Evolutionary conservation across 768 basidiomycete genomes (phyloP).

Genomic region (Lactifluus pinguis): DNA sequence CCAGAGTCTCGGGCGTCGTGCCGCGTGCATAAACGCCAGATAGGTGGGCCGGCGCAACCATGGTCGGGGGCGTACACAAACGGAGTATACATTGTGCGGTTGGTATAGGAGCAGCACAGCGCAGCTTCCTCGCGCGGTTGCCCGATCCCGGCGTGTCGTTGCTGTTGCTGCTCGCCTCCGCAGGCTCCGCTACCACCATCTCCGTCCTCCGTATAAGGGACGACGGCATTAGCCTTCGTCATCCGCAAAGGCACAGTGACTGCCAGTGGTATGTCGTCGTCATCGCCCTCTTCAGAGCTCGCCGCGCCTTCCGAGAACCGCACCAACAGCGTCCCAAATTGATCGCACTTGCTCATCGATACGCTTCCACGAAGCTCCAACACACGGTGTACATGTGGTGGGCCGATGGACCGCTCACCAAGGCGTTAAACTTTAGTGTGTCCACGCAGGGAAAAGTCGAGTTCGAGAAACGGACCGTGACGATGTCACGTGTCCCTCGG

Average conservation of each 20-base stretch:
- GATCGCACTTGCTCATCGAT: slow-evolving; percentile 30
- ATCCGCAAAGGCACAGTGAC: slow-evolving; percentile 5
- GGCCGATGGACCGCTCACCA: slow-evolving; percentile 29
- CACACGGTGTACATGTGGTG: slow-evolving; percentile 27
- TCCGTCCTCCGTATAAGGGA: neutral
- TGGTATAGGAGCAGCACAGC: too few relatives aligned
- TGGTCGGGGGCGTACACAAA: slow-evolving; percentile 21
- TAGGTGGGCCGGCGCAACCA: slow-evolving; percentile 18
- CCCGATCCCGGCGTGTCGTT: neutral
- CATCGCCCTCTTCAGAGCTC: neutral
- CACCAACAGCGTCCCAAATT: slow-evolving; percentile 32
- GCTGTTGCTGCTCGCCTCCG: too few relatives aligned
- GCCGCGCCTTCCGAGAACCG: slow-evolving; percentile 9
- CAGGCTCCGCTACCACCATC: too few relatives aligned
- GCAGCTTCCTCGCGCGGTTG: neutral
- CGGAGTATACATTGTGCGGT: too few relatives aligned
- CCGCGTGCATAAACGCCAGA: slow-evolving; percentile 22
- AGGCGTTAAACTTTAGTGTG: slow-evolving; percentile 52
- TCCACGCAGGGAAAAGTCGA: slow-evolving; percentile 48
- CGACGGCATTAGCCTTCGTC: slow-evolving; percentile 8
- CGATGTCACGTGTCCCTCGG: slow-evolving; percentile 36
- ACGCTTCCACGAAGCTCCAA: slow-evolving; percentile 25
- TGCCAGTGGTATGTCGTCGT: neutral
- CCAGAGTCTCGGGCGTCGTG: neutral
- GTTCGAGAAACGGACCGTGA: slow-evolving; percentile 48